Evolutionary conservation across 1,139 yeast genomes (phyloP).

Genomic region (Debaryomycetaceae sp.): DNA sequence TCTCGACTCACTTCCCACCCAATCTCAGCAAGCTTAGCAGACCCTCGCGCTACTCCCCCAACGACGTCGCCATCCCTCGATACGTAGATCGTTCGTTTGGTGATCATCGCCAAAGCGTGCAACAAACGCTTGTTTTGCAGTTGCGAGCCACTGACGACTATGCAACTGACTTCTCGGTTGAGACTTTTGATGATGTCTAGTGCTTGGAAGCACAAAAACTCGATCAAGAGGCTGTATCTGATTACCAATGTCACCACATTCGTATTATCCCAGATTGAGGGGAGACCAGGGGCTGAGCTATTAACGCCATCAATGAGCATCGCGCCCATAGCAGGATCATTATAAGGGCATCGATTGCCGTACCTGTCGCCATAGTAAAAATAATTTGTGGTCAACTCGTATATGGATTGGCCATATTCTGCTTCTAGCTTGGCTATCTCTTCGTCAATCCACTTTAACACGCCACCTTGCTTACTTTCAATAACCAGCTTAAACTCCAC

Average conservation of each 20-base stretch:
- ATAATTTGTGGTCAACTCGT: constrained; percentile 29
- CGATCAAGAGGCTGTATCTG: constrained; percentile 42
- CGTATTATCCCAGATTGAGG: constrained; percentile 8
- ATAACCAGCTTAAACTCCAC: constrained; percentile 20
- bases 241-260: constrained; percentile 22
- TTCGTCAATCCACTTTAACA: constrained; percentile 30
- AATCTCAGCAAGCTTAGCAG: constrained; percentile 23
- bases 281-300: constrained; percentile 17
- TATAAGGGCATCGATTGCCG: constrained; percentile 55
- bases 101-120: constrained; percentile 20
- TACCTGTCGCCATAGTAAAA: constrained; percentile 51
- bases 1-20: not conserved
- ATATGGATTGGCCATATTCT: constrained; percentile 18
- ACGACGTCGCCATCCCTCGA: constrained; percentile 17
- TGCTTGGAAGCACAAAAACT: constrained; percentile 50
- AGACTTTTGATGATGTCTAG: constrained; percentile 20
- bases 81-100: constrained; percentile 17
- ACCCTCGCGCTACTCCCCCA: constrained; percentile 34
- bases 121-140: constrained; percentile 42
- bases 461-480: constrained; percentile 8
- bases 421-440: constrained; percentile 20
- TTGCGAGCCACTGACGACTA: constrained; percentile 50
- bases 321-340: constrained; percentile 47
- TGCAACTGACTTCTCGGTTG: constrained; percentile 18
- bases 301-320: constrained; percentile 42